Conservation (phyloP, 805 yeast species). For the Pichia occidentalis region DNA sequence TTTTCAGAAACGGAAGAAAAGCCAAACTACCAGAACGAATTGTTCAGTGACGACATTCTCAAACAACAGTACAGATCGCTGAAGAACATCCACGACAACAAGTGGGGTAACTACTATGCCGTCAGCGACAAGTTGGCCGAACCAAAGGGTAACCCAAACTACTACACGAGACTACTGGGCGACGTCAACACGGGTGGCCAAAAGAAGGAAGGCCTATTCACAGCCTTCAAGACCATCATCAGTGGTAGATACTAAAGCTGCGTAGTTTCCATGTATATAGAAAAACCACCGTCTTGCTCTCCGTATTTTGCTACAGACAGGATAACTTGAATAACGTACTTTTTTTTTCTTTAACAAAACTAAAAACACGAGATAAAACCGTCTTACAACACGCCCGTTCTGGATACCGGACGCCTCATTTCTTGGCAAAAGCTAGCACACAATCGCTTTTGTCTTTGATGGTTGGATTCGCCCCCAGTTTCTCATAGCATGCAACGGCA, state of each 20-base stretch:
- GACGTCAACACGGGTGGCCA: conserved; percentile 61
- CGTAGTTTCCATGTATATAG: background rate
- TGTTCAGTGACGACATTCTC: conserved; percentile 42
- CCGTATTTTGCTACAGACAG: no score
- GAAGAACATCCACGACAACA: conserved; percentile 50
- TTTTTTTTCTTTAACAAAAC: conserved; percentile 1
- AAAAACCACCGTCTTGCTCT: no score
- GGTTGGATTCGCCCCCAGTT: conserved; percentile 17
- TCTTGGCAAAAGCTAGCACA: conserved; percentile 29
- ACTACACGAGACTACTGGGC: conserved; percentile 61
- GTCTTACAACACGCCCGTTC: no score
- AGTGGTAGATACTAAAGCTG: conserved; percentile 52
- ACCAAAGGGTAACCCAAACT: conserved; percentile 83
- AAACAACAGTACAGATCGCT: conserved; percentile 52
- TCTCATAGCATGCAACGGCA: conserved; percentile 33
- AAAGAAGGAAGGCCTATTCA: conserved; percentile 54
- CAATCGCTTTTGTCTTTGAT: conserved; percentile 19
- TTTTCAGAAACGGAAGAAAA: conserved; percentile 31
- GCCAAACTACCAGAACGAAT: conserved; percentile 40
- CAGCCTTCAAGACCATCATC: conserved; percentile 68
- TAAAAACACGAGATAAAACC: background rate
- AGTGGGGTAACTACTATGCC: conserved; percentile 56
- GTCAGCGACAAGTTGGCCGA: conserved; percentile 57
- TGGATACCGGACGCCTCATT: no score
- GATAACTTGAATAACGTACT: background rate